These are phyloP conservation scores for Solanum ossicruentum DNA, from an alignment of 257 asterid species.

Conservation along the genomic window DNA sequence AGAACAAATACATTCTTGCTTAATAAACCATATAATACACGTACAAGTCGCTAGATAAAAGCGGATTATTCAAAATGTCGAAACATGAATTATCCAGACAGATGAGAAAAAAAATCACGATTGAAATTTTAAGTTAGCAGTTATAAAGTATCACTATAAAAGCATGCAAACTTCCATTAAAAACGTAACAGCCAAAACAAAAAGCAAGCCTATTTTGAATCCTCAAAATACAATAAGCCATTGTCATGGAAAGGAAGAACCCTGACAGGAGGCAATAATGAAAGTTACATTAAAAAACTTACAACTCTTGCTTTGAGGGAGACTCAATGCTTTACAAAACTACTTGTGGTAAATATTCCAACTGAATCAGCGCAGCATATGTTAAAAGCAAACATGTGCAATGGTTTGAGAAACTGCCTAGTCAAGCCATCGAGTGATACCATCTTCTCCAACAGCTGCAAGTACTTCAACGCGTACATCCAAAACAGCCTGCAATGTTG, in stretches of 20 bases:
- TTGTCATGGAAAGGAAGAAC: neutral
- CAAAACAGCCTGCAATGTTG: slow-evolving; percentile 62
- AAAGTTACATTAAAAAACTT: neutral
- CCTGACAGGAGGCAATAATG: neutral
- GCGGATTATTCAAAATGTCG: neutral
- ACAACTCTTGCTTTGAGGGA: neutral
- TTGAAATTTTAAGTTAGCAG: neutral
- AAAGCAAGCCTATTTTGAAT: neutral
- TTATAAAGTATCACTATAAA: neutral
- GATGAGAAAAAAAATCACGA: neutral
- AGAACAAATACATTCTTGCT: neutral
- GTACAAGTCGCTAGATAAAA: neutral
- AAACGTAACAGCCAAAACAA: neutral
- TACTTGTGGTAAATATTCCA: neutral
- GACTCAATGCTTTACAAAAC: neutral
- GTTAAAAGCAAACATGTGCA: neutral
- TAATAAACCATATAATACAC: neutral
- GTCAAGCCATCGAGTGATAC: slow-evolving; percentile 95
- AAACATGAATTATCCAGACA: neutral
- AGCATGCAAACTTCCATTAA: neutral
- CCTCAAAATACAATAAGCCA: neutral
- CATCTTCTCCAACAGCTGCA: slow-evolving; percentile 92
- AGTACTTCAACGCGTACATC: slow-evolving; percentile 79
- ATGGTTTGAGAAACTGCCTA: slow-evolving; percentile 12
- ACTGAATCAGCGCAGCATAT: neutral